Evolutionary conservation across 495 filamentous ascomycete genomes (phyloP).

Genomic region (Aspergillus hancockii): DNA sequence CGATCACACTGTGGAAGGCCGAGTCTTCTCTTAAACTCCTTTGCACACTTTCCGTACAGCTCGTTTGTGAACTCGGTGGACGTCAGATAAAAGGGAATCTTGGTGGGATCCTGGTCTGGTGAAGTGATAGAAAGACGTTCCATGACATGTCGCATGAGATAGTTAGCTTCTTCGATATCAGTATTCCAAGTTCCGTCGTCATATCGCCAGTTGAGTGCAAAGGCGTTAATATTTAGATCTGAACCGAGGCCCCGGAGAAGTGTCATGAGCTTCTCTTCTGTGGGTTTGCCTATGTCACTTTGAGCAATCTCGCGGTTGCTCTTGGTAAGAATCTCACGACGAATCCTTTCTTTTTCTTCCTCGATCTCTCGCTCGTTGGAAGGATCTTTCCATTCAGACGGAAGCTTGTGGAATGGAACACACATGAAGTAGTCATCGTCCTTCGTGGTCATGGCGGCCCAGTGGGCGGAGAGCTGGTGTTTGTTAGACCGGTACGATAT

Average conservation of each 20-base stretch:
- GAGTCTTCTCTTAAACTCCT: slow-evolving; percentile 41
- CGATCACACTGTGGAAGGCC: slow-evolving; percentile 26
- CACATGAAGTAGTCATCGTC: slow-evolving; percentile 32
- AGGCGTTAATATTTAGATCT: slow-evolving; percentile 51
- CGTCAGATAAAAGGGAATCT: slow-evolving; percentile 42
- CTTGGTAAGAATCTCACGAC: slow-evolving; percentile 33
- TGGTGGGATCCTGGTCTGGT: slow-evolving; percentile 35
- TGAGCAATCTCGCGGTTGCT: slow-evolving; percentile 21
- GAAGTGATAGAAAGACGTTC: slow-evolving; percentile 38
- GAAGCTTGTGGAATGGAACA: slow-evolving; percentile 45
- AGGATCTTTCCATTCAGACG: slow-evolving; percentile 27
- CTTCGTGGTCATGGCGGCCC: slow-evolving; percentile 37
- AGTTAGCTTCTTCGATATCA: slow-evolving; percentile 53
- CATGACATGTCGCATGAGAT: slow-evolving; percentile 46
- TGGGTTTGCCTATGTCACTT: neutral
- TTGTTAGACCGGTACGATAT: neutral
- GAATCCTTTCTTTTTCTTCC: slow-evolving; percentile 34
- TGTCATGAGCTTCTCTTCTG: slow-evolving; percentile 10
- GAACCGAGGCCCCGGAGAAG: slow-evolving; percentile 42
- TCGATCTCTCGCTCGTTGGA: slow-evolving; percentile 28
- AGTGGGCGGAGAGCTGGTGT: slow-evolving; percentile 42
- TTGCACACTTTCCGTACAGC: slow-evolving; percentile 41
- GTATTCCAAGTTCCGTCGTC: slow-evolving; percentile 36
- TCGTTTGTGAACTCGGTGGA: slow-evolving; percentile 39
- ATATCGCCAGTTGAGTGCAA: slow-evolving; percentile 35